Conservation (phyloP, 2,329 filamentous ascomycete genomes). For the Massarina eburnea region DNA sequence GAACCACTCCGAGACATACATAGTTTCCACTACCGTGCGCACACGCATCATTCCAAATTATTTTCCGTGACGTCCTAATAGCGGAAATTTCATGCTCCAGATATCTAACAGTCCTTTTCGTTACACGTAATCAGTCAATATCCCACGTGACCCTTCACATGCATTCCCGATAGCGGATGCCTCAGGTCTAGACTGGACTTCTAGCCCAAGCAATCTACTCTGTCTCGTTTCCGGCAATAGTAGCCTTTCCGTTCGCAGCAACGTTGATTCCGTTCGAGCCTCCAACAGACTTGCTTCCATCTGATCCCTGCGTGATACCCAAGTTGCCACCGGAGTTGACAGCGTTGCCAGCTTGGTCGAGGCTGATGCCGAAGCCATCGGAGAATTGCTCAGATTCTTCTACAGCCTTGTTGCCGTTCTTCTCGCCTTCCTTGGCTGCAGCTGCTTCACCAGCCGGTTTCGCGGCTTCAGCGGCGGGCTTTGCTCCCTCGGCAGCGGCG, state of each 20-base stretch:
- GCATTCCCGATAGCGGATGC: too few relatives aligned
- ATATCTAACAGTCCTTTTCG: too few relatives aligned
- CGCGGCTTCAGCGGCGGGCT: conserved; percentile 1
- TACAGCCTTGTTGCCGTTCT: conserved; percentile 28
- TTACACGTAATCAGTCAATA: too few relatives aligned
- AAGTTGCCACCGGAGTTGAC: conserved; percentile 35
- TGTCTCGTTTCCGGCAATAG: conserved; percentile 18
- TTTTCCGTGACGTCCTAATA: too few relatives aligned
- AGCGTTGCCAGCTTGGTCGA: conserved; percentile 25
- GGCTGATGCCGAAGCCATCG: conserved; percentile 29
- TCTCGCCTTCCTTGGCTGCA: conserved; percentile 19
- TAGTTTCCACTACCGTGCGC: too few relatives aligned
- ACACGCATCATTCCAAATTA: too few relatives aligned
- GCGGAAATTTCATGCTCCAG: too few relatives aligned
- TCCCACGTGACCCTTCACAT: too few relatives aligned
- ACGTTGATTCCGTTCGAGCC: conserved; percentile 36
- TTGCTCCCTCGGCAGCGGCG: conserved; percentile 8
- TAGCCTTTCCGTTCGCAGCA: conserved; percentile 26
- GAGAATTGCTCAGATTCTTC: conserved; percentile 34
- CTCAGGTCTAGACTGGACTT: too few relatives aligned
- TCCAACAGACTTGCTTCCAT: conserved; percentile 34
- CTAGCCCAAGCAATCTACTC: too few relatives aligned
- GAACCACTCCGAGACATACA: too few relatives aligned
- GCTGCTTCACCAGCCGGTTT: conserved; percentile 4
- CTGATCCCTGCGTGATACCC: conserved; percentile 34